phyloP scores from a whole-genome alignment of 306 rosid genomes.

The Trifolium repens region DNA sequence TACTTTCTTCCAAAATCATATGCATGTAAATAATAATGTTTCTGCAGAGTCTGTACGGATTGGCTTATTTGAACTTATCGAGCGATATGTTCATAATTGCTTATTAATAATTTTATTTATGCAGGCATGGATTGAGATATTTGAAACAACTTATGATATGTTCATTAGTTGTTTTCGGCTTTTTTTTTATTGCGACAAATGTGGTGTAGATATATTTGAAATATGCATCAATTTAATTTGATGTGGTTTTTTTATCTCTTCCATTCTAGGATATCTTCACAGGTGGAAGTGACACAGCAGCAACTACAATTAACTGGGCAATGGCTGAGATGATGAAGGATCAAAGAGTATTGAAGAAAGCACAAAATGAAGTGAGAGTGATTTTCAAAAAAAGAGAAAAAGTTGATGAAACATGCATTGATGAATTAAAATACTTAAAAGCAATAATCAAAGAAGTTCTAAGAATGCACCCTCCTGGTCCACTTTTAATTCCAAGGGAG shows the following conservation, averaged over 20 bases:
- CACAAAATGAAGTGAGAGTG: slow-evolving; percentile 35
- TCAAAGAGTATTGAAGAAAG: slow-evolving; percentile 42
- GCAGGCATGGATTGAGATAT: too few relatives aligned
- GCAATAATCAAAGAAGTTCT: slow-evolving; percentile 40
- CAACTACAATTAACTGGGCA: slow-evolving; percentile 21
- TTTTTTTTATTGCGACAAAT: too few relatives aligned
- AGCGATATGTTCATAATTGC: too few relatives aligned
- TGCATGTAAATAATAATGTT: not conserved
- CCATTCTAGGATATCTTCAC: slow-evolving; percentile 11
- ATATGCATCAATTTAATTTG: not conserved
- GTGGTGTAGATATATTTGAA: not conserved
- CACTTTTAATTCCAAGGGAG: slow-evolving; percentile 41
- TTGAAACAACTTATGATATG: not conserved
- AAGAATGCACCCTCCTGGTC: slow-evolving; percentile 45
- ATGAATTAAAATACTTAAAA: slow-evolving; percentile 40
- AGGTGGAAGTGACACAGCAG: slow-evolving; percentile 29
- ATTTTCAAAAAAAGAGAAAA: slow-evolving; percentile 7
- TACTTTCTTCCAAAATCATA: not conserved
- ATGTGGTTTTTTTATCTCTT: too few relatives aligned
- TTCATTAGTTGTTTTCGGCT: not conserved
- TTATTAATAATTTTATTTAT: too few relatives aligned
- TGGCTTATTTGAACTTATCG: too few relatives aligned
- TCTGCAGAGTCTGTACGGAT: too few relatives aligned
- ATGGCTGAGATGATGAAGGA: slow-evolving; percentile 36
- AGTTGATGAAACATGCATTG: slow-evolving; percentile 16